Percentiles rank a stretch among this genome's conserved stretches.
These are phyloP conservation scores for Porpolomopsis calyptriformis DNA, from an alignment of 768 basidiomycete species.

Conservation along the genomic window DNA sequence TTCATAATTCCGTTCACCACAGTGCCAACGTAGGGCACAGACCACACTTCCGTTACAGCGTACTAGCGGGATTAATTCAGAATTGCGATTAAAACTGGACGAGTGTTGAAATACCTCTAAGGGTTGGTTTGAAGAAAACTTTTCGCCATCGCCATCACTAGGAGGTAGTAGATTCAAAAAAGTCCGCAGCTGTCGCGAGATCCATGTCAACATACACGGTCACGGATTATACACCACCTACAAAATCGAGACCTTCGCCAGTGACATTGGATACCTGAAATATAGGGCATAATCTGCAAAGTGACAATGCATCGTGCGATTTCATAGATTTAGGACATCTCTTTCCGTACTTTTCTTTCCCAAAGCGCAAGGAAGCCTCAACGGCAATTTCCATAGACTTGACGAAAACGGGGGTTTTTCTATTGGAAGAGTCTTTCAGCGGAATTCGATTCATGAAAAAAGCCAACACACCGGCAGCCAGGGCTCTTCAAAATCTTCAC, in stretches of 20 bases:
- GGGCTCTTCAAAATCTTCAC: constrained; percentile 87
- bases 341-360: constrained; percentile 50
- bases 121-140: constrained; percentile 71
- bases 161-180: constrained; percentile 88
- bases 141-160: constrained; percentile 72
- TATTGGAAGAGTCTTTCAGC: constrained; percentile 18
- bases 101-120: constrained; percentile 43
- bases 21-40: constrained; percentile 76
- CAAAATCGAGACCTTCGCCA: constrained; percentile 78
- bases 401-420: constrained; percentile 78
- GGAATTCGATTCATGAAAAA: neutral
- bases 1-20: constrained; percentile 81
- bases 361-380: constrained; percentile 65
- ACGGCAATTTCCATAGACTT: constrained; percentile 73
- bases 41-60: constrained; percentile 81
- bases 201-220: neutral
- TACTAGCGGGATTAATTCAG: constrained; percentile 33
- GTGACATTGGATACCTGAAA: constrained; percentile 93
- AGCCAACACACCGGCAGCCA: constrained; percentile 62
- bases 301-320: neutral
- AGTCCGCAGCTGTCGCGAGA: constrained; percentile 52
- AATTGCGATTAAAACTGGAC: constrained; percentile 4
- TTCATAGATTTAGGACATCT: neutral
- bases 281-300: constrained; percentile 69
- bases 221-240: constrained; percentile 21